Conservation (phyloP, 805 yeast species). For the Cephaloascus albidus region DNA sequence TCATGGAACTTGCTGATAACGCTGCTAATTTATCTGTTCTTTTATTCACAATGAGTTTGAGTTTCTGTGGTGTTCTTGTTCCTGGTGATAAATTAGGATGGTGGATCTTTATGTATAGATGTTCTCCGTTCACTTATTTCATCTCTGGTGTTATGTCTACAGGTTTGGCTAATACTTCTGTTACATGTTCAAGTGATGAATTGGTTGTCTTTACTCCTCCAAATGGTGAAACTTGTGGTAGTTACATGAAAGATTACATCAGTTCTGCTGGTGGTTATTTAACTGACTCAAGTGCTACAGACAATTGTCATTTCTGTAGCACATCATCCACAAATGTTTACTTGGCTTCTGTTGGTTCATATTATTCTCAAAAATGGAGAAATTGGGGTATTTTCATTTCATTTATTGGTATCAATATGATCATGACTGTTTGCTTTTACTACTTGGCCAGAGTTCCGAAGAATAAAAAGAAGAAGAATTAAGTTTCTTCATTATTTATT, state of each 20-base stretch:
- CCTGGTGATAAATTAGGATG: slow-evolving; percentile 23
- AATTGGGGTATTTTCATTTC: too few relatives aligned
- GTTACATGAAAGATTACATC: slow-evolving; percentile 33
- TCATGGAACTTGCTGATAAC: slow-evolving; percentile 46
- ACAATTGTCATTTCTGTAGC: slow-evolving; percentile 16
- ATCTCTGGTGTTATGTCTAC: slow-evolving; percentile 42
- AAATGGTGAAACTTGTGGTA: slow-evolving; percentile 46
- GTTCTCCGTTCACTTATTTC: slow-evolving; percentile 62
- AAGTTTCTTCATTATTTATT: too few relatives aligned
- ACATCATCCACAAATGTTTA: slow-evolving; percentile 9
- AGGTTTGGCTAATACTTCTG: slow-evolving; percentile 42
- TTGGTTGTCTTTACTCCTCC: slow-evolving; percentile 41
- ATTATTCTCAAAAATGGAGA: too few relatives aligned
- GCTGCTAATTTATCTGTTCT: slow-evolving; percentile 2
- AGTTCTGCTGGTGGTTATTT: slow-evolving; percentile 29
- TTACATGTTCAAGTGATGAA: slow-evolving; percentile 40
- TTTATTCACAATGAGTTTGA: slow-evolving; percentile 18
- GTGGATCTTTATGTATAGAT: slow-evolving; percentile 73
- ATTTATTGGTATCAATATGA: slow-evolving; percentile 12
- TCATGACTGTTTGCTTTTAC: slow-evolving; percentile 3
- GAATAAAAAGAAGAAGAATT: neutral
- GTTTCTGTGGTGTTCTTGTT: slow-evolving; percentile 27
- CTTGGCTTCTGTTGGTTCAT: slow-evolving; percentile 7
- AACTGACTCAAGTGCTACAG: slow-evolving; percentile 13
- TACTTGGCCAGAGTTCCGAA: slow-evolving; percentile 7